Percentiles rank a stretch among this genome's conserved stretches.
These are phyloP conservation scores for Tulasnella sp. DNA, from an alignment of 768 basidiomycete species.

Conservation along the genomic window DNA sequence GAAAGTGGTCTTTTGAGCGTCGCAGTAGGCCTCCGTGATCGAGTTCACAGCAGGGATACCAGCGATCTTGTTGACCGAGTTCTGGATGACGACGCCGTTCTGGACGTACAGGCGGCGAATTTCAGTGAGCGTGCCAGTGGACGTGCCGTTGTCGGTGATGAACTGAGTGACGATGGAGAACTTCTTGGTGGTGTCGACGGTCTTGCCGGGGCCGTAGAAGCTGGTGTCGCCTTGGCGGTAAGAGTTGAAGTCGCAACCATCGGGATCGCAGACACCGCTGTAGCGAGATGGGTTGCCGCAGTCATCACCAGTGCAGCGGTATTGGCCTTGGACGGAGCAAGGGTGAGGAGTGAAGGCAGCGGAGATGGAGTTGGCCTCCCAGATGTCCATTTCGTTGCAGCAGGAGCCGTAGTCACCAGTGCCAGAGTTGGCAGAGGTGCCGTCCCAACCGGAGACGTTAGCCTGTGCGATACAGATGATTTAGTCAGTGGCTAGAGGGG, in stretches of 20 bases:
- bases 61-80: slow-evolving; percentile 54
- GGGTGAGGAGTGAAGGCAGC: slow-evolving; percentile 59
- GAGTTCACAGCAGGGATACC: slow-evolving; percentile 43
- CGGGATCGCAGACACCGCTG: slow-evolving; percentile 53
- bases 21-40: slow-evolving; percentile 36
- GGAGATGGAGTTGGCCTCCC: slow-evolving; percentile 59
- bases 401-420: slow-evolving; percentile 54
- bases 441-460: slow-evolving; percentile 53
- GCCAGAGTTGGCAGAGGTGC: slow-evolving; percentile 51
- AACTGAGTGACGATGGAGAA: slow-evolving; percentile 66
- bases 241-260: slow-evolving; percentile 67
- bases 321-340: slow-evolving; percentile 50
- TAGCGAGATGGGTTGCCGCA: slow-evolving; percentile 36
- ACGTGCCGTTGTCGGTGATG: slow-evolving; percentile 53
- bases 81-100: slow-evolving; percentile 56
- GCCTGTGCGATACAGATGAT: slow-evolving; percentile 44
- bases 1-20: slow-evolving; percentile 42
- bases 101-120: slow-evolving; percentile 54
- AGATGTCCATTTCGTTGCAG: slow-evolving; percentile 64
- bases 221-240: slow-evolving; percentile 55
- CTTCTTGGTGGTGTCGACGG: slow-evolving; percentile 55
- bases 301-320: slow-evolving; percentile 50
- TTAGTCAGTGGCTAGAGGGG: not conserved
- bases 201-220: slow-evolving; percentile 55
- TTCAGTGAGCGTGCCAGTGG: slow-evolving; percentile 54